Percentiles rank a stretch among this genome's conserved stretches.
Conservation (phyloP, 164 flowering plant genomes). For the Akebia trifoliata region DNA sequence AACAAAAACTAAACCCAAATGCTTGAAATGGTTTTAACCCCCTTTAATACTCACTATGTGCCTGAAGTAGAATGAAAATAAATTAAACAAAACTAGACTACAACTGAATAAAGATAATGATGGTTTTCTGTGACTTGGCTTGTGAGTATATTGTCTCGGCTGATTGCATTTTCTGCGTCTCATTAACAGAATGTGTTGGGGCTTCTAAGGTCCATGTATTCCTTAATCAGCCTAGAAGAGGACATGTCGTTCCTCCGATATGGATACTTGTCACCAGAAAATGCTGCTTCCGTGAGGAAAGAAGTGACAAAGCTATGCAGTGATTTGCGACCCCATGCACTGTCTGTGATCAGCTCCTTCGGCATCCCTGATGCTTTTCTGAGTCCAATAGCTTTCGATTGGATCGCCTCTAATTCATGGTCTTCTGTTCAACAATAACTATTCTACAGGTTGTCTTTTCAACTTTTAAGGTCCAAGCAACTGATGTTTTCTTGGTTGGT, state of each 20-base stretch:
- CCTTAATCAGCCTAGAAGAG: conserved; percentile 63
- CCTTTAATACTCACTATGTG: too few relatives aligned
- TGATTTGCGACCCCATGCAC: conserved; percentile 83
- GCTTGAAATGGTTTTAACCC: too few relatives aligned
- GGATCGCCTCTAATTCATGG: conserved; percentile 90
- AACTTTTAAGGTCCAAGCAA: neutral
- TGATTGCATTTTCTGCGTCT: neutral
- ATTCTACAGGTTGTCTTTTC: too few relatives aligned
- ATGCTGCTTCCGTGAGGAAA: conserved; percentile 69
- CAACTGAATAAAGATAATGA: too few relatives aligned
- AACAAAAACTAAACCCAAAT: too few relatives aligned
- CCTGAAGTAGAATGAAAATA: too few relatives aligned
- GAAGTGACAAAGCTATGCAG: conserved; percentile 68
- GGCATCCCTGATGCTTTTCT: conserved; percentile 90
- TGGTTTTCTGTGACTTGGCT: too few relatives aligned
- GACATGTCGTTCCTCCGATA: conserved; percentile 81
- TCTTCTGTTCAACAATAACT: conserved; percentile 30
- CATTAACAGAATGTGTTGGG: conserved; percentile 58
- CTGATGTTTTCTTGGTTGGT: neutral
- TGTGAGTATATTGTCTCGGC: too few relatives aligned
- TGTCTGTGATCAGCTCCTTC: conserved; percentile 71
- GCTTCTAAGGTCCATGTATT: conserved; percentile 71
- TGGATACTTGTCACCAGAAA: conserved; percentile 62
- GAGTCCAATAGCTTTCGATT: conserved; percentile 84
- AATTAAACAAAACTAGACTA: too few relatives aligned